These are phyloP conservation scores for Fraxinus ornus DNA, from an alignment of 305 asterid species.

Conservation along the genomic window DNA sequence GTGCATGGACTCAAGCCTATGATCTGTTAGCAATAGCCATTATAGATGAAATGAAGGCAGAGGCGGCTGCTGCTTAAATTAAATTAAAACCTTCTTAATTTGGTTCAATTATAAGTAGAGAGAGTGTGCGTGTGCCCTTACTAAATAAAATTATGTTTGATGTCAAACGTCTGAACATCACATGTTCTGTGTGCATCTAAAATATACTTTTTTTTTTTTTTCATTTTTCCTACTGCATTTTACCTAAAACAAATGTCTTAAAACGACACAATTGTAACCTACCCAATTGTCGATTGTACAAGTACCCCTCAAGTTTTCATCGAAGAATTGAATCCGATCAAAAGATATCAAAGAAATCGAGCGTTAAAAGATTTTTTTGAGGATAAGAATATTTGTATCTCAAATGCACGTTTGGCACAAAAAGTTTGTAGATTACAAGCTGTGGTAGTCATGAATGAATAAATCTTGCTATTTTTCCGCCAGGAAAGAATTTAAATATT, in stretches of 20 bases:
- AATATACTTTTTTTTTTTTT: no score
- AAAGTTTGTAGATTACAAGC: no score
- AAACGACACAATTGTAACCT: no score
- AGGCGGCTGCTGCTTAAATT: constrained; percentile 17
- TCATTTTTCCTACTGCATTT: no score
- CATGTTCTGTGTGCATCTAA: background rate
- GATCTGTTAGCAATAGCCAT: constrained; percentile 62
- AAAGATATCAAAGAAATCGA: background rate
- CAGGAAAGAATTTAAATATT: constrained; percentile 25
- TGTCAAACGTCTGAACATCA: no score
- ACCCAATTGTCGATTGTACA: background rate
- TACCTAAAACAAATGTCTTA: background rate
- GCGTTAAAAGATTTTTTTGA: no score
- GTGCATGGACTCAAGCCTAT: constrained; percentile 57
- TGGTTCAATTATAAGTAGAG: background rate
- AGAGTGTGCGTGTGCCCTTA: no score
- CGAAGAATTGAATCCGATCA: background rate
- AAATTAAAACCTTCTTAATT: background rate
- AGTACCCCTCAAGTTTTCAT: background rate
- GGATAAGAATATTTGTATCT: no score
- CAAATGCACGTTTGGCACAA: no score
- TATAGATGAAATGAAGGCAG: constrained; percentile 42
- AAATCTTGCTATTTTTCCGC: background rate
- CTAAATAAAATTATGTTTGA: background rate
- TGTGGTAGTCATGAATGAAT: no score